Evolutionary conservation across 2,329 filamentous ascomycete genomes (phyloP), one percentile per base, ranked within the genome.

Genomic region (Botrytis medusae): DNA sequence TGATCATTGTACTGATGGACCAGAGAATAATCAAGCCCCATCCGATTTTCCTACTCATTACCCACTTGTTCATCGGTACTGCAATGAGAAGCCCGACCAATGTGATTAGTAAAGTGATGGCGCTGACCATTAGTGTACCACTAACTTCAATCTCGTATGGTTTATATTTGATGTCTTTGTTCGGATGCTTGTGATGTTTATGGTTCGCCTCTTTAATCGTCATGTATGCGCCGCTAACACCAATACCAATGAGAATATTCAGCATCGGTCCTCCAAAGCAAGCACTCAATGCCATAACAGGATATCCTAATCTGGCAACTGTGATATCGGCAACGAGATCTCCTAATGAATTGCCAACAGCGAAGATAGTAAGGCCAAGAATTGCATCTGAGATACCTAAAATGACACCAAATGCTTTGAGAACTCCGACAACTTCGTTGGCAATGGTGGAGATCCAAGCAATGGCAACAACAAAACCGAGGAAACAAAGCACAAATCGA

Each of bases 191-290:
- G 42, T 85, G 83, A 74, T 93, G 89, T 70, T 86, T 86, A 75
- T 89, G 86, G 77, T 92, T 88, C 29, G 92, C 92, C 46, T 89
- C 87, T 72, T 87, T 87, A 25, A 97, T 86, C 73, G 93, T 95
- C 88, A 98, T 96, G 81, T 95, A 97, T 57, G 93, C 88, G 25
- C 96, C 96, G 40, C 92, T 93, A 6, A 98, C 86, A n/a, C 96
- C 96, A 70, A 99, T 95, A 0, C 96, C 96, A 6, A 99, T 88
- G 0, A 99, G 85, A 75, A 99, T 99, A 79, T 99, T 99, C 59
- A 99, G 88, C 94, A 99, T 95, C 0, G 96, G 96, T 0, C 96
- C 97, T n/a, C 96, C 96, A 81, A 99, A 98, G 81, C 96, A 99
- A 7, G 96, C 96, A 48, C 93, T 95, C 59, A 92, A 79, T 57